Evolutionary conservation across 2,329 filamentous ascomycete species (phyloP).

Genomic region (Neofusicoccum ribis): DNA sequence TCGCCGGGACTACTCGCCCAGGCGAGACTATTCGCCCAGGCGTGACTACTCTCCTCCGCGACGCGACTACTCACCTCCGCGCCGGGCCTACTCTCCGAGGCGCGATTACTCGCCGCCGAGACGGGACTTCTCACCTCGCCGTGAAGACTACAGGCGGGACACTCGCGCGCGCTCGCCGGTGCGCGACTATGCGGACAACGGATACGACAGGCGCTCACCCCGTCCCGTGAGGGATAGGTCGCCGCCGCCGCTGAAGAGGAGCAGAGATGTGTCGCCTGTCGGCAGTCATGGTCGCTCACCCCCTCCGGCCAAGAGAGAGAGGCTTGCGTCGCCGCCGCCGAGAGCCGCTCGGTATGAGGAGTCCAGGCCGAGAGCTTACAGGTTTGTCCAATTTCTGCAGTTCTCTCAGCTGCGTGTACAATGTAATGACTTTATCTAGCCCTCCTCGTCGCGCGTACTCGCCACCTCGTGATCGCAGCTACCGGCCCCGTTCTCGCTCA

Average conservation of each 20-base stretch:
- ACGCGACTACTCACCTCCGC: slow-evolving; percentile 41
- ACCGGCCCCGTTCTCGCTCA: slow-evolving; percentile 55
- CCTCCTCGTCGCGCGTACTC: slow-evolving; percentile 44
- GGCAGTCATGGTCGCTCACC: slow-evolving; percentile 49
- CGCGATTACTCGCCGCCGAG: slow-evolving; percentile 26
- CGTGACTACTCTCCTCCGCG: slow-evolving; percentile 25
- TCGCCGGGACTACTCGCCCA: slow-evolving; percentile 41
- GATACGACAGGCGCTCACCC: slow-evolving; percentile 41
- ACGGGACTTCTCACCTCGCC: slow-evolving; percentile 41
- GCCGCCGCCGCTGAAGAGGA: slow-evolving; percentile 44
- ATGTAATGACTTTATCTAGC: slow-evolving; percentile 22
- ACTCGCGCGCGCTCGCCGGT: slow-evolving; percentile 40
- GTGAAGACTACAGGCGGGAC: slow-evolving; percentile 39
- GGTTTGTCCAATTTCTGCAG: slow-evolving; percentile 26
- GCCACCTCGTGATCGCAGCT: slow-evolving; percentile 41
- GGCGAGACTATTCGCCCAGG: slow-evolving; percentile 30
- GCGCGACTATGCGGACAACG: slow-evolving; percentile 36
- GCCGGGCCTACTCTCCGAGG: slow-evolving; percentile 42
- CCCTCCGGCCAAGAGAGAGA: slow-evolving; percentile 40
- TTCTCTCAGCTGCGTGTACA: neutral
- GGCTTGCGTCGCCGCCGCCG: slow-evolving; percentile 40
- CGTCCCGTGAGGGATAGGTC: slow-evolving; percentile 45
- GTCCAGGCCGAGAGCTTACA: slow-evolving; percentile 41
- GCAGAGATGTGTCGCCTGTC: slow-evolving; percentile 48
- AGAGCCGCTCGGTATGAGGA: slow-evolving; percentile 45